phyloP scores from a whole-genome alignment of 192 early-diverging fungal genomes.

The Coemansia sp. region DNA sequence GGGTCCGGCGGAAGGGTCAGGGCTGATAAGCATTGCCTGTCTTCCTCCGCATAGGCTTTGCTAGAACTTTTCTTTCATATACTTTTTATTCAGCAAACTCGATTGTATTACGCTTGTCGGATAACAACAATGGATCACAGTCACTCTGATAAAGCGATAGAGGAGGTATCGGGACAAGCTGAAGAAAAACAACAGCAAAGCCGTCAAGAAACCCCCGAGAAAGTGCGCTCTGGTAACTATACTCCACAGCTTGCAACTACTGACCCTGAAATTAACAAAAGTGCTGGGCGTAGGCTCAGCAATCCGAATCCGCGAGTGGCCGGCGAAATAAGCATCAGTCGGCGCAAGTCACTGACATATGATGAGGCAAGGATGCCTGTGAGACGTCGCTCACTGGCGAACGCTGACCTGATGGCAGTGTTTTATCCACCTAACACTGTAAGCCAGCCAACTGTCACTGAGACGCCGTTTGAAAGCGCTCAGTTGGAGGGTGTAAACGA shows the following conservation, averaged over 20 bases:
- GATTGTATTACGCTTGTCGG: background rate
- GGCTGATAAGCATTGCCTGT: background rate
- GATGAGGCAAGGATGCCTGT: constrained; percentile 24
- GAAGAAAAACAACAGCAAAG: background rate
- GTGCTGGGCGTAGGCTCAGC: constrained; percentile 12
- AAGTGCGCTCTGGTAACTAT: constrained; percentile 10
- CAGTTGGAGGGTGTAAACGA: constrained; percentile 11
- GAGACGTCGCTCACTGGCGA: constrained; percentile 41
- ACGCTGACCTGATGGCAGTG: constrained; percentile 52
- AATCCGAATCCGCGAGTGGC: background rate
- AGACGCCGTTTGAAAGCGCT: constrained; percentile 41
- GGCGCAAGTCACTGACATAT: constrained; percentile 28
- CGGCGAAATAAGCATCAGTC: constrained; percentile 8
- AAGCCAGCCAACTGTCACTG: constrained; percentile 45
- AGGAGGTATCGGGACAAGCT: background rate
- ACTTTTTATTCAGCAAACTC: background rate
- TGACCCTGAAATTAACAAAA: background rate
- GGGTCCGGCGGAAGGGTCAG: background rate
- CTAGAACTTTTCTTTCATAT: background rate
- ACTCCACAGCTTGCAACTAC: background rate
- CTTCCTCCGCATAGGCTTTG: background rate
- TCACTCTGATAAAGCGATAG: background rate
- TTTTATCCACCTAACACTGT: constrained; percentile 49
- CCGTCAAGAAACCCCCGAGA: too few relatives aligned
- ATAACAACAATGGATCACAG: background rate